These are phyloP conservation scores for Erodium texanum DNA, from an alignment of 441 rosid genomes.

Conservation along the genomic window DNA sequence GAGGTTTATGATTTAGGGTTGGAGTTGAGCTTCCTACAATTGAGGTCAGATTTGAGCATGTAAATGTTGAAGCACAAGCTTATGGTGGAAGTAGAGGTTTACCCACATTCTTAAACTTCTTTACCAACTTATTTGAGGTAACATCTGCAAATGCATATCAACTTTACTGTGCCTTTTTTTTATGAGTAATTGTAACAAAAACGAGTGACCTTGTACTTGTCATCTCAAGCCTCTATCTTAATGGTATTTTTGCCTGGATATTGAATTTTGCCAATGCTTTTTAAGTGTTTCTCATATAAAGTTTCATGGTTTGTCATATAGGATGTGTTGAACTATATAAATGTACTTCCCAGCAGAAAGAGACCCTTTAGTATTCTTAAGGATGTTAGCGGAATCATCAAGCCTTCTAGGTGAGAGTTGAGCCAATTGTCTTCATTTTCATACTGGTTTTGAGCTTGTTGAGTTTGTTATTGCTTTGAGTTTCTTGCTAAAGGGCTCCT, in stretches of 20 bases:
- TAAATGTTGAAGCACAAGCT: constrained; percentile 30
- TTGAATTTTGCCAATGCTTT: neutral
- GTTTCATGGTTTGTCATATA: neutral
- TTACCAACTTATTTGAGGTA: constrained; percentile 30
- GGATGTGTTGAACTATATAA: constrained; percentile 16
- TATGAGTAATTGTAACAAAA: too few relatives aligned
- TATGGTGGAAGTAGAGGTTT: constrained; percentile 30
- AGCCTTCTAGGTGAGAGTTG: constrained; percentile 41
- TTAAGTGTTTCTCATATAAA: neutral
- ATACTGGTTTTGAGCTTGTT: neutral
- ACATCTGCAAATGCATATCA: neutral
- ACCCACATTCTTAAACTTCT: constrained; percentile 36
- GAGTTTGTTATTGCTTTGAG: neutral
- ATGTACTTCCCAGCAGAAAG: constrained; percentile 45
- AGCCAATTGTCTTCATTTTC: neutral
- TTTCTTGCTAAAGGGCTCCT: neutral
- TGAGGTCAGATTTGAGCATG: constrained; percentile 44
- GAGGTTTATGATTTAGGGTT: constrained; percentile 23
- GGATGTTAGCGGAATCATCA: constrained; percentile 57
- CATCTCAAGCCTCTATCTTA: too few relatives aligned
- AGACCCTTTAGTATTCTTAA: constrained; percentile 41
- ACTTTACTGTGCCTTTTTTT: neutral
- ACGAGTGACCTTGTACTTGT: too few relatives aligned
- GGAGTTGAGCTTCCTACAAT: constrained; percentile 35
- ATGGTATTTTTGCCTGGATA: neutral